These are phyloP conservation scores for Tieghemostelium lacteum DNA, from an alignment of 78 protist genomes.

Conservation along the genomic window DNA sequence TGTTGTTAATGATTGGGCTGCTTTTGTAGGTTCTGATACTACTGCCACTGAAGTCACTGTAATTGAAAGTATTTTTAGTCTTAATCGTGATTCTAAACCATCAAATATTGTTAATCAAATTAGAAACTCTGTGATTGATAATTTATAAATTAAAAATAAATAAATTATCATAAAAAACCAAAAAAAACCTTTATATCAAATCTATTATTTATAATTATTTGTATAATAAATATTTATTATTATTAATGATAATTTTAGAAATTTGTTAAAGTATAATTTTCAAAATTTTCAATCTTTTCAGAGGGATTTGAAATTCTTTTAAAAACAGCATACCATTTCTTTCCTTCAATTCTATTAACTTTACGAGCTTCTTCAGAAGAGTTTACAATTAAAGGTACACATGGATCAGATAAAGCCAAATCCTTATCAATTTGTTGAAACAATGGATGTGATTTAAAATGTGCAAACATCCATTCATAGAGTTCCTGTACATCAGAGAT, in stretches of 20 bases:
- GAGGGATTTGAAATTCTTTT: constrained; percentile 65
- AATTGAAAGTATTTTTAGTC: constrained; percentile 85
- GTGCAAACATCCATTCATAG: constrained; percentile 92
- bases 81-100: constrained; percentile 51
- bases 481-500: constrained; percentile 95
- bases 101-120: constrained; percentile 34
- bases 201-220: too few species aligned
- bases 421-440: constrained; percentile 83
- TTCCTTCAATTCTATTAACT: constrained; percentile 86
- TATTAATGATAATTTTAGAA: too few species aligned
- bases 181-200: not conserved
- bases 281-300: constrained; percentile 2
- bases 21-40: constrained; percentile 98
- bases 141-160: constrained; percentile 36
- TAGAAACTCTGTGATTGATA: constrained; percentile 75
- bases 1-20: constrained; percentile 97
- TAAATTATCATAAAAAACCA: not conserved
- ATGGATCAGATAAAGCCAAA: constrained; percentile 51
- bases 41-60: constrained; percentile 97
- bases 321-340: constrained; percentile 85
- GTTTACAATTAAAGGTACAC: constrained; percentile 41
- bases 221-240: too few species aligned
- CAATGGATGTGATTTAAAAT: constrained; percentile 89
- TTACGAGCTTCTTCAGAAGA: constrained; percentile 87
- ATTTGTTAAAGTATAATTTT: constrained; percentile 25